Base-by-base conservation (phyloP, 225 moss, liverwort and hornwort genomes). In the Bryum argenteum region DNA sequence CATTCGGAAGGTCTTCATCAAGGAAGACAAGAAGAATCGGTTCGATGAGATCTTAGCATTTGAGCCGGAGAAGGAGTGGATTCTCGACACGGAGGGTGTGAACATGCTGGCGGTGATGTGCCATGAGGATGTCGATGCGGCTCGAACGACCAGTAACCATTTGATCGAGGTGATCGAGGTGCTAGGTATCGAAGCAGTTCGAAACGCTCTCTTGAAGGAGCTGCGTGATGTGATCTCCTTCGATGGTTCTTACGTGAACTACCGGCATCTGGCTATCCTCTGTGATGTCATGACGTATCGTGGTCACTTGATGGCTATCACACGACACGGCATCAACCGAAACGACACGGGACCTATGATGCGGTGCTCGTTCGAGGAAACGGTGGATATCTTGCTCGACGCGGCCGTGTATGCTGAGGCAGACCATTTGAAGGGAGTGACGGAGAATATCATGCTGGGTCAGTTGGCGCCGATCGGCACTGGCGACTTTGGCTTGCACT, bases 81-180 rank as follows among this genome's bases (percentile, higher is more conserved):
- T 98, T 87, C 82, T 98, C 40, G 98, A 94, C 72, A 98, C 98
- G 19, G 98, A 98, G 78, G 98, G 98, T 61, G 98, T 98, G 60
- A 98, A 98, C 61, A 98, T 98, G 98, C 79, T 98, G 63, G 92
- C 98, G 47, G 98, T 98, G 60, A 98, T 98, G 98, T 94, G 98
- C 76, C 94, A 98, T 64, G 98, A 98, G 77, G 98, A 98, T 72
- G 98, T 98, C 15, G 98, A 98, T 80, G 91, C 98, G 38, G 59
- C 94, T 54, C 88, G 94, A 66, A 98, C 98, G n/a, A 94, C 87
- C 71, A 98, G 98, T 74, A 94, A 98, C 59, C 98, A 98, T 67
- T 84, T 98, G 80, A 98, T 98, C 71, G 98, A 98, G 85, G 98
- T 98, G 33, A 98, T 98, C 64, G 92, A 98, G 71, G 98, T 98